Conservation (phyloP, 2,329 filamentous ascomycete species). For the Colletotrichum shisoi region DNA sequence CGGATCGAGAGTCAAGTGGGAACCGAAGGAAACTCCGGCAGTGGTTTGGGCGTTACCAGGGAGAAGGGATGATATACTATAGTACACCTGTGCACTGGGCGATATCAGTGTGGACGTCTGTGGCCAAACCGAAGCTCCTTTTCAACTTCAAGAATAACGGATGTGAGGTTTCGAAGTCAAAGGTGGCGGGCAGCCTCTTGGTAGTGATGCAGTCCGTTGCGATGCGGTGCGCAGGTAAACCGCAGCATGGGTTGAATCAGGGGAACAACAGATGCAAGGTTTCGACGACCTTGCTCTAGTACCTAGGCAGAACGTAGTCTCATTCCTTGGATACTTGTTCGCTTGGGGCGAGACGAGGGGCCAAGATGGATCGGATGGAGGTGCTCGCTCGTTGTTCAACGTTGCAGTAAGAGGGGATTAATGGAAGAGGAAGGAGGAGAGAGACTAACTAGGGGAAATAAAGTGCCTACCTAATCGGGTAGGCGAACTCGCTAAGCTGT, state of each 20-base stretch:
- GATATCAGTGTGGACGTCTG: background rate
- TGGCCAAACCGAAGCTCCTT: background rate
- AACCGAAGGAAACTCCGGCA: constrained; percentile 13
- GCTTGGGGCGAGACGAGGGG: background rate
- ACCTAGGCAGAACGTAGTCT: background rate
- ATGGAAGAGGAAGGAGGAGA: constrained; percentile 20
- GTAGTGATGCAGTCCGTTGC: background rate
- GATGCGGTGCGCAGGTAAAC: background rate
- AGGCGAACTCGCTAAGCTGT: constrained; percentile 11
- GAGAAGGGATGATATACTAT: no score
- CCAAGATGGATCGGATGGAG: constrained; percentile 1
- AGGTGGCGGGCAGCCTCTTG: background rate
- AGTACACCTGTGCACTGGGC: background rate
- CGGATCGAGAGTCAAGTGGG: constrained; percentile 15
- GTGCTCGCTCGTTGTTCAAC: background rate
- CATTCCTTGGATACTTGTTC: background rate
- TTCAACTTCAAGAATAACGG: background rate
- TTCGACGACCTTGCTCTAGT: background rate
- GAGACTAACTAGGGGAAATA: background rate
- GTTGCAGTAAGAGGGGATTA: background rate
- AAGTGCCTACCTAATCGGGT: constrained; percentile 31
- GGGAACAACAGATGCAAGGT: no score
- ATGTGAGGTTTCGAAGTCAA: background rate
- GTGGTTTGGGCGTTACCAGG: constrained; percentile 20
- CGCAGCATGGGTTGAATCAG: background rate